Conservation (phyloP, 176 grass and related monocot genomes). For the Raddia guianensis region DNA sequence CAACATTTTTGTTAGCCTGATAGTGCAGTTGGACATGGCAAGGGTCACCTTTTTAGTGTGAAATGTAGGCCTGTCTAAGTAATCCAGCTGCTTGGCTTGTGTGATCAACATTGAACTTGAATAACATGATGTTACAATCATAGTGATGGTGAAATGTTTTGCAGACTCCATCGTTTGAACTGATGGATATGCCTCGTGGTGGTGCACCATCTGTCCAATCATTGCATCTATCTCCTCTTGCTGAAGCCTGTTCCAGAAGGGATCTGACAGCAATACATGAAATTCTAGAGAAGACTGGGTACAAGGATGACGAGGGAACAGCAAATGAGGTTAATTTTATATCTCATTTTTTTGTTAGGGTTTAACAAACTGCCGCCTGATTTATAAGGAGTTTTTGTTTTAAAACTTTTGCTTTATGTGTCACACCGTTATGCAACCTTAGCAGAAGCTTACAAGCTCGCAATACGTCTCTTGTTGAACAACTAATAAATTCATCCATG, state of each 20-base stretch:
- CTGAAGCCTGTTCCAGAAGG: slow-evolving; percentile 92
- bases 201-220: slow-evolving; percentile 71
- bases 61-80: neutral
- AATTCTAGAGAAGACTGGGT: slow-evolving; percentile 87
- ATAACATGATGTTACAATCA: slow-evolving; percentile 20
- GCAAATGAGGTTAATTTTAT: slow-evolving; percentile 80
- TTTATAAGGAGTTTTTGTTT: neutral
- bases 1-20: neutral
- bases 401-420: neutral
- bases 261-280: slow-evolving; percentile 99
- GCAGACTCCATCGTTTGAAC: slow-evolving; percentile 80
- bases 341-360: neutral
- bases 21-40: neutral
- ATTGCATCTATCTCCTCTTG: slow-evolving; percentile 82
- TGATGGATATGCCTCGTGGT: slow-evolving; percentile 78
- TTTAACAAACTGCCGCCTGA: neutral
- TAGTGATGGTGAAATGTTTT: slow-evolving; percentile 42
- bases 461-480: slow-evolving; percentile 16
- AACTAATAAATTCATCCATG: slow-evolving; percentile 23
- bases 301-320: slow-evolving; percentile 96
- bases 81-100: neutral
- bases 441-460: slow-evolving; percentile 21
- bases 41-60: neutral
- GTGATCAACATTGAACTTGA: neutral
- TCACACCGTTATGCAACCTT: slow-evolving; percentile 5